A percentile compares a stretch with the other conserved stretches of the same genome.
phyloP scores from a whole-genome alignment of 352 stramenopile species.

The Achlya hypogyna region DNA sequence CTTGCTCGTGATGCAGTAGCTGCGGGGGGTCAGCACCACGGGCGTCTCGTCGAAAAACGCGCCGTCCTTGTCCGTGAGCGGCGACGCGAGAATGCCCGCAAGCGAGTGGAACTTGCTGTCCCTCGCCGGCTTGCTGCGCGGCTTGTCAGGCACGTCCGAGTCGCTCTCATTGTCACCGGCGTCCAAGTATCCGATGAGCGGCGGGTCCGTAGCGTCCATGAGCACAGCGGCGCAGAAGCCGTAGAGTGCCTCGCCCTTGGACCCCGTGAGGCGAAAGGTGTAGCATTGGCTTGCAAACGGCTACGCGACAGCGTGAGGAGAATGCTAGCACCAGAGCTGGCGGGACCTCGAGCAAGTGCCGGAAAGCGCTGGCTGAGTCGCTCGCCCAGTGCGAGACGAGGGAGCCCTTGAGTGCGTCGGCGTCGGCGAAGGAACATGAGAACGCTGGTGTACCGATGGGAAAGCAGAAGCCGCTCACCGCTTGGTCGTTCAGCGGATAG shows the following conservation, averaged over 20 bases:
- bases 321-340: not conserved
- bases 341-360: constrained; percentile 53
- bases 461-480: constrained; percentile 75
- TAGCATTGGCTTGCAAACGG: constrained; percentile 56
- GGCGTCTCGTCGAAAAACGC: not conserved
- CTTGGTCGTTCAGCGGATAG: constrained; percentile 16
- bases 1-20: constrained; percentile 82
- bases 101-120: constrained; percentile 4
- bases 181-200: constrained; percentile 4
- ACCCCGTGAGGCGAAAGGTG: constrained; percentile 73
- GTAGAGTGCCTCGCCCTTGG: constrained; percentile 75
- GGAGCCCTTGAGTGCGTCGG: constrained; percentile 33
- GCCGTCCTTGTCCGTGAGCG: not conserved
- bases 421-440: constrained; percentile 47
- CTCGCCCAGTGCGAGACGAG: constrained; percentile 64
- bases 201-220: constrained; percentile 24
- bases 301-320: constrained; percentile 21
- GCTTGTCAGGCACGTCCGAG: not conserved
- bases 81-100: constrained; percentile 15
- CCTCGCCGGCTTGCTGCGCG: not conserved
- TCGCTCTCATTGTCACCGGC: not conserved
- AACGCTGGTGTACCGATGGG: constrained; percentile 54
- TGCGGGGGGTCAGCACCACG: constrained; percentile 41
- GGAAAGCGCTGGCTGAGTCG: constrained; percentile 45
- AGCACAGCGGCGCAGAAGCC: constrained; percentile 69